Percentiles rank a stretch among this genome's conserved stretches.
These are phyloP conservation scores for Fulvia fulva DNA, from an alignment of 2,329 filamentous ascomycete species.

Conservation along the genomic window DNA sequence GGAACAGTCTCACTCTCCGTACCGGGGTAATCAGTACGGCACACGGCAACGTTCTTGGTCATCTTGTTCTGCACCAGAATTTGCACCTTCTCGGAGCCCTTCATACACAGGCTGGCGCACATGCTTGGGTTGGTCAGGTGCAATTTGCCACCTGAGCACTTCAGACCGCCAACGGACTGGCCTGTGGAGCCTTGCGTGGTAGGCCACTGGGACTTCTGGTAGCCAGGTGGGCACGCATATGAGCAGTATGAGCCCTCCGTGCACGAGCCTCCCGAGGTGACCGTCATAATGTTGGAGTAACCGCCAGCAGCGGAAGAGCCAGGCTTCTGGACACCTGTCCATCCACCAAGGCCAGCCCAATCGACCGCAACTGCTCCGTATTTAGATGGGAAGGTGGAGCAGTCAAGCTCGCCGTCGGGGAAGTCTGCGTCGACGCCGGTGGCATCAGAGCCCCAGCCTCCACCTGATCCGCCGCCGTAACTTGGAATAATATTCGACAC, in stretches of 20 bases:
- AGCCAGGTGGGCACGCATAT: slow-evolving; percentile 86
- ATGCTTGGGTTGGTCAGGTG: slow-evolving; percentile 67
- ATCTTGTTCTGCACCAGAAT: slow-evolving; percentile 75
- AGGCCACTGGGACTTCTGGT: slow-evolving; percentile 92
- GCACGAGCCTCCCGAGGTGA: slow-evolving; percentile 64
- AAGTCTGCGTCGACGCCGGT: slow-evolving; percentile 65
- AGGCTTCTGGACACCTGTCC: slow-evolving; percentile 67
- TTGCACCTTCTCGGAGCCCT: slow-evolving; percentile 59
- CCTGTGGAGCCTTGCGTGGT: slow-evolving; percentile 68
- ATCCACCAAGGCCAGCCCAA: slow-evolving; percentile 70
- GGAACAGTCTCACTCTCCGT: slow-evolving; percentile 85
- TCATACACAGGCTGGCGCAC: slow-evolving; percentile 68
- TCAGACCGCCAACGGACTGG: slow-evolving; percentile 83
- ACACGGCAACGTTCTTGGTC: slow-evolving; percentile 63
- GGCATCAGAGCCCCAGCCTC: slow-evolving; percentile 26
- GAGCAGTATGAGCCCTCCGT: slow-evolving; percentile 70
- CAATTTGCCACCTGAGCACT: slow-evolving; percentile 74
- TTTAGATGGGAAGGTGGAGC: slow-evolving; percentile 68
- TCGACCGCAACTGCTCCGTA: slow-evolving; percentile 73
- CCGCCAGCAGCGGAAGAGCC: slow-evolving; percentile 29
- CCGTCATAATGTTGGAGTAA: slow-evolving; percentile 57
- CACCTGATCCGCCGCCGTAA: slow-evolving; percentile 1
- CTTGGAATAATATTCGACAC: not conserved
- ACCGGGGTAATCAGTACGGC: slow-evolving; percentile 95
- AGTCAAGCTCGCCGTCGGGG: slow-evolving; percentile 68